Percentiles rank a stretch among this genome's conserved stretches.
Conservation (phyloP, 176 grass and related monocot genomes). For the Musa acuminata region DNA sequence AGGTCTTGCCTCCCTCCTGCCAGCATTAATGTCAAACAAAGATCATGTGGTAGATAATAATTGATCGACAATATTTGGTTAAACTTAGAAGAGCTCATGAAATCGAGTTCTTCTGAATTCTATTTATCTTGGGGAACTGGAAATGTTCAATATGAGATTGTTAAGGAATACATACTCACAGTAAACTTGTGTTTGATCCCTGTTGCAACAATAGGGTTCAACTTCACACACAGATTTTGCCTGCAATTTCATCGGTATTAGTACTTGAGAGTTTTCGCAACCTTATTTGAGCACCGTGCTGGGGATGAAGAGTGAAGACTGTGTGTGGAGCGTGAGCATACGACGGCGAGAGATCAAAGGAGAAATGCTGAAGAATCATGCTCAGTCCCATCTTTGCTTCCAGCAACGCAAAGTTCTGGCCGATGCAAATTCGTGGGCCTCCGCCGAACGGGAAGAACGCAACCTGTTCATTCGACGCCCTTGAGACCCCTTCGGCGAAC, state of each 20-base stretch:
- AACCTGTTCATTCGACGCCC: slow-evolving; percentile 23
- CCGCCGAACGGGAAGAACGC: slow-evolving; percentile 42
- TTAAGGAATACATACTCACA: too few species aligned
- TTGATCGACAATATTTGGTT: too few species aligned
- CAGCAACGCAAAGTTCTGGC: slow-evolving; percentile 43
- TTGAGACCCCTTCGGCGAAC: slow-evolving; percentile 36
- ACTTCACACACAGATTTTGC: too few species aligned
- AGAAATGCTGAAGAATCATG: slow-evolving; percentile 44
- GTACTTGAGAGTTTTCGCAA: slow-evolving; percentile 17
- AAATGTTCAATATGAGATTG: too few species aligned
- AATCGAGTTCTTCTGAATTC: too few species aligned
- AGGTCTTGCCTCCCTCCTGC: too few species aligned
- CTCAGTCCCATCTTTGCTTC: slow-evolving; percentile 40
- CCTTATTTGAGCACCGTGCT: slow-evolving; percentile 29
- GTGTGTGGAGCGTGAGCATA: slow-evolving; percentile 37
- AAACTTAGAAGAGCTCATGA: too few species aligned
- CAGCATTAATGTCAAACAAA: too few species aligned
- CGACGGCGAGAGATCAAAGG: slow-evolving; percentile 30
- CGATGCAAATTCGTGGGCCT: slow-evolving; percentile 41
- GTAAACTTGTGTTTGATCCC: too few species aligned
- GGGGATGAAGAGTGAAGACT: slow-evolving; percentile 38
- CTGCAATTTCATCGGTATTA: neutral
- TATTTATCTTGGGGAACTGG: too few species aligned
- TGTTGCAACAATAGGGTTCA: too few species aligned
- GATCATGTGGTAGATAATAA: too few species aligned